Percentiles rank a stretch among this genome's conserved stretches.
Conservation (phyloP, 176 grass and related monocot genomes). For the Rhipidocladum racemiflorum region DNA sequence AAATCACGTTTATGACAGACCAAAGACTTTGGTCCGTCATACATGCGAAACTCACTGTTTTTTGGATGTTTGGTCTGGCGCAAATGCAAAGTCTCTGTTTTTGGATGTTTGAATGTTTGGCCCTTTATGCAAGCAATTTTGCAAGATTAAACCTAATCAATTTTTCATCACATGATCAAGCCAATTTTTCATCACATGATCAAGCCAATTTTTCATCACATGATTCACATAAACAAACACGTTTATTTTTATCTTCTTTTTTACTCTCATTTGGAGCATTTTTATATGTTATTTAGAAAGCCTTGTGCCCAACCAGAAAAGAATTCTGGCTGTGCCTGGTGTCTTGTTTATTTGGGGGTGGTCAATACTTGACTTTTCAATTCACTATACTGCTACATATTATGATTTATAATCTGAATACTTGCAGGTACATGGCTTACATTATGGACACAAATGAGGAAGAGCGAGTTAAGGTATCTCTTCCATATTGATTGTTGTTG, state of each 20-base stretch:
- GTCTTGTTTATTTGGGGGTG: neutral
- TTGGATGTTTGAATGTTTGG: too few relatives aligned
- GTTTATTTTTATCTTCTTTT: neutral
- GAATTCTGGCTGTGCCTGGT: neutral
- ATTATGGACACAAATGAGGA: conserved; percentile 84
- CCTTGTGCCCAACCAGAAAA: neutral
- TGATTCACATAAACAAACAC: neutral
- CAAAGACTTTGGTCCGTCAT: too few relatives aligned
- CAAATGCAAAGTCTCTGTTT: too few relatives aligned
- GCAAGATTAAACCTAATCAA: too few relatives aligned
- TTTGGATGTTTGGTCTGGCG: too few relatives aligned
- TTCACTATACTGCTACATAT: neutral
- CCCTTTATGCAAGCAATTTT: too few relatives aligned
- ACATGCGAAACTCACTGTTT: too few relatives aligned
- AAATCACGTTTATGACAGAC: too few relatives aligned
- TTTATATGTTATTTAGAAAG: neutral
- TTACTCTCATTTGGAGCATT: neutral
- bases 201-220: too few relatives aligned
- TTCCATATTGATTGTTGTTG: neutral
- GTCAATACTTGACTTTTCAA: neutral
- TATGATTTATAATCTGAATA: neutral
- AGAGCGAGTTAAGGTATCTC: conserved; percentile 54
- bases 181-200: too few relatives aligned
- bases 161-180: too few relatives aligned
- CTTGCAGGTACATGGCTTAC: conserved; percentile 75